Evolutionary conservation across 2,329 filamentous ascomycete species (phyloP).

Genomic region (Allantophomopsis cytisporea): DNA sequence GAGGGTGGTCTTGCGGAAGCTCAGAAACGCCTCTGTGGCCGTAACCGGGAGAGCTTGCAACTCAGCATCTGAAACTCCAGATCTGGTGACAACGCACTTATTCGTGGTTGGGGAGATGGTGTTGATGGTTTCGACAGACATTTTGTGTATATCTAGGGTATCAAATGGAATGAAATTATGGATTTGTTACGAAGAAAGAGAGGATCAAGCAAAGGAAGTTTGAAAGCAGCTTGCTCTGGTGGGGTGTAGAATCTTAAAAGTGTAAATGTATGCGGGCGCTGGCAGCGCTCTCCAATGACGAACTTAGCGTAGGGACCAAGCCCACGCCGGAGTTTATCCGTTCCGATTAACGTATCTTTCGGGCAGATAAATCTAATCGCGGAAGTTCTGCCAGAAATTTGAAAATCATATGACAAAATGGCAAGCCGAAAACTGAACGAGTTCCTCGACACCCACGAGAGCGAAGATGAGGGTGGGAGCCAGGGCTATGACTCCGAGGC

Average conservation of each 20-base stretch:
- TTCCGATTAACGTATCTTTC: too few species aligned
- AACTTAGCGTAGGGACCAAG: too few species aligned
- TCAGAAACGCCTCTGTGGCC: conserved; percentile 62
- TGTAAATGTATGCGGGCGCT: too few species aligned
- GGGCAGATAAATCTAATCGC: too few species aligned
- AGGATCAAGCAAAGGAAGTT: too few species aligned
- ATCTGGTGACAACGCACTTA: conserved; percentile 67
- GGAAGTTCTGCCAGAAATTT: too few species aligned
- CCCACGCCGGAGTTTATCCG: too few species aligned
- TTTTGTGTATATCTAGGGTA: conserved; percentile 15
- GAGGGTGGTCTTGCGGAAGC: conserved; percentile 63
- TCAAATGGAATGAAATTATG: conserved; percentile 5
- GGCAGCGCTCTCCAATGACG: too few species aligned
- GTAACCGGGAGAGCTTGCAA: conserved; percentile 57
- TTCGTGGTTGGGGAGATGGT: conserved; percentile 90
- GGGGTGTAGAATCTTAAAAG: neutral
- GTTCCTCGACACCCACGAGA: conserved; percentile 49
- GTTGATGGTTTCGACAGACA: conserved; percentile 51
- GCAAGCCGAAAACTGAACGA: conserved; percentile 57
- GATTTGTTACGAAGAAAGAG: neutral
- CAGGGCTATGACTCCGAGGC: conserved; percentile 53
- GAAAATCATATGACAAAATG: conserved; percentile 29
- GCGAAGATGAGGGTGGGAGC: conserved; percentile 34
- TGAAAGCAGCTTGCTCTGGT: neutral
- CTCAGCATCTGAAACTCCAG: conserved; percentile 58